Evolutionary conservation across 208 protist species (phyloP), one percentile per base, ranked within the genome.

Genomic region (Lotmaria passim): DNA sequence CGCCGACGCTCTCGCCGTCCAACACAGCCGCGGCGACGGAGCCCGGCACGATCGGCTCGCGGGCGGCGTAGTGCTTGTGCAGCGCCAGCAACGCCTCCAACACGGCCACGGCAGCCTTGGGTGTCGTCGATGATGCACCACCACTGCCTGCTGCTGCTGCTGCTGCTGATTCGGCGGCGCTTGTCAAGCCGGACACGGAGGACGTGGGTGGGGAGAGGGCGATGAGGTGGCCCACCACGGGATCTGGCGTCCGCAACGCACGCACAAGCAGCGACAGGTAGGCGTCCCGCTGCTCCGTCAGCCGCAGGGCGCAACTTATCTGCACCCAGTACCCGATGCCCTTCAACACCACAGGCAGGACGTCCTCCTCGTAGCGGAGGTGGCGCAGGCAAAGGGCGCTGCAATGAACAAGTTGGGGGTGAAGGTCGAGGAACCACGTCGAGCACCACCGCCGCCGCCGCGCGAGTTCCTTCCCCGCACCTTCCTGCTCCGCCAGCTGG

Each of bases 271-370:
- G 71, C 6, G 62, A 50, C 53, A 90, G 52, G 69, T 87, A 81
- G n/a, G 63, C 69, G 41, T 87, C 79, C 6, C 79, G 81, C 69
- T 85, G 46, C 23, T 63, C 61, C n/a, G 75, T 8, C 51, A 90
- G 57, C 21, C 59, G 30, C 31, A 90, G 39, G 14, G 34, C 51
- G 28, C 82, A 83, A 43, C 70, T 82, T 23, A 70, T 63, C n/a
- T 88, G 74, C 52, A 91, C 72, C 48, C 78, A 76, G 64, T 88
- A 78, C 12, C 75, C 73, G 21, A 59, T 71, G 19, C 76, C 62
- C 50, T 83, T 91, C 26, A 91, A 26, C 34, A 81, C 33, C 6
- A 73, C 72, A n/a, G 82, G 82, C 44, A 85, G 67, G n/a, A 86
- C 63, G 56, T 84, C 82, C 61, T 82, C 78, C 34, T 75, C 75